Evolutionary conservation across 768 basidiomycete species (phyloP), one percentile per base, ranked within the genome.

Genomic region (Mrakia hoshinonis): DNA sequence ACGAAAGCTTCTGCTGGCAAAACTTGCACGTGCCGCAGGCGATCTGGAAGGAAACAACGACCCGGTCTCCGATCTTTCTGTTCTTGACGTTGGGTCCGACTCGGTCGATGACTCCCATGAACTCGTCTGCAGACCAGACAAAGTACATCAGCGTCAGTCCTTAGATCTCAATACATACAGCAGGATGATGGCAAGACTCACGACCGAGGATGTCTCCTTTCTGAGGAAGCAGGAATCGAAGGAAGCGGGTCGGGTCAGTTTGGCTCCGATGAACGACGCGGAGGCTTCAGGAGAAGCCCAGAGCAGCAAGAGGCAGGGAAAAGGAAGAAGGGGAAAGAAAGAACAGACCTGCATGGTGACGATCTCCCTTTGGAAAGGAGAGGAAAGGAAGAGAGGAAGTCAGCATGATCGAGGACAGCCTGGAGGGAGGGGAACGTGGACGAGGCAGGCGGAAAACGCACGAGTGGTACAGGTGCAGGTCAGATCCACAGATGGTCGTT

Each of bases 11-110:
- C 78, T 89, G 78, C 78, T 89, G 80, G 84, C 89, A 91, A 79
- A 85, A 90, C 55, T 82, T 78, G 79, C 89, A 89, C 62, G 82
- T 74, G 2, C 89, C 88, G 75, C 89, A 90, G 0, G 87, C 87
- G 66, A 88, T 86, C 76, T 89, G 88, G 85, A 90, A 90, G 2
- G 86, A 86, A 0, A 85, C 84, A n/a, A 90, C 89, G 67, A 90
- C 89, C 29, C 88, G 84, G 54, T 75, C 62, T 11, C 89, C 89
- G 15, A 81, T 74, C 38, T 83, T 79, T 70, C 89, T 78, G 60
- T 86, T 85, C 48, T 78, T 84, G n/a, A 90, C 86, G 68, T 82
- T 84, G 0, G 85, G 83, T 0, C 89, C 89, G 46, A 89, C 80
- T 66, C 84, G 82, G 73, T 88, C 87, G 39, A 90, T 84, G 46